Evolutionary conservation across 805 yeast species (phyloP).

Genomic region (Barnettozyma populi): DNA sequence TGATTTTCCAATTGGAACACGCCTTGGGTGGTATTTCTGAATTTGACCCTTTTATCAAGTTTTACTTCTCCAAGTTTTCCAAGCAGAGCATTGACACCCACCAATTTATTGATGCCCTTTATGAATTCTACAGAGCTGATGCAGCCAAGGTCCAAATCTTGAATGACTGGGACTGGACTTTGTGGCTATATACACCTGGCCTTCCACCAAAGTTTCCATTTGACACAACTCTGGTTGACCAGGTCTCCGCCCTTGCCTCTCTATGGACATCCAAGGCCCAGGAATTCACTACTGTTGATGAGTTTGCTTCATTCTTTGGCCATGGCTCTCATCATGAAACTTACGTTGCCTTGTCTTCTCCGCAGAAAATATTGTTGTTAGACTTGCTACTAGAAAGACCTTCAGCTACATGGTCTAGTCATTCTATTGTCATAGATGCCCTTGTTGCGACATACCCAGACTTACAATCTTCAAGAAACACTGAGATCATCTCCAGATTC

Average conservation of each 20-base stretch:
- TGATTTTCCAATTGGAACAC: slow-evolving; percentile 69
- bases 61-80: slow-evolving; percentile 66
- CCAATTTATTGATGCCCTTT: slow-evolving; percentile 71
- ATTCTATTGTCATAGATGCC: slow-evolving; percentile 14
- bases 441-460: slow-evolving; percentile 34
- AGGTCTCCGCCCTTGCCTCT: slow-evolving; percentile 59
- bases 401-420: slow-evolving; percentile 16
- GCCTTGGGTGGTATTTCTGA: slow-evolving; percentile 55
- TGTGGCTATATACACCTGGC: slow-evolving; percentile 79
- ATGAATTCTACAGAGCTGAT: slow-evolving; percentile 48
- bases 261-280: slow-evolving; percentile 44
- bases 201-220: slow-evolving; percentile 85
- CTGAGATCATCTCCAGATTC: slow-evolving; percentile 80
- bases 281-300: slow-evolving; percentile 8
- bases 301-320: slow-evolving; percentile 15
- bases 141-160: slow-evolving; percentile 42
- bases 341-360: slow-evolving; percentile 51
- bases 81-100: slow-evolving; percentile 73
- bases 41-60: slow-evolving; percentile 77
- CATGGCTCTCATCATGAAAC: slow-evolving; percentile 27
- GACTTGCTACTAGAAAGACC: slow-evolving; percentile 52
- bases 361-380: slow-evolving; percentile 74
- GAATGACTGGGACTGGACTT: slow-evolving; percentile 75
- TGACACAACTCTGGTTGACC: slow-evolving; percentile 72
- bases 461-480: slow-evolving; percentile 51